Base-by-base conservation (phyloP, 2,329 filamentous ascomycete genomes). In the Apiospora aurea region DNA sequence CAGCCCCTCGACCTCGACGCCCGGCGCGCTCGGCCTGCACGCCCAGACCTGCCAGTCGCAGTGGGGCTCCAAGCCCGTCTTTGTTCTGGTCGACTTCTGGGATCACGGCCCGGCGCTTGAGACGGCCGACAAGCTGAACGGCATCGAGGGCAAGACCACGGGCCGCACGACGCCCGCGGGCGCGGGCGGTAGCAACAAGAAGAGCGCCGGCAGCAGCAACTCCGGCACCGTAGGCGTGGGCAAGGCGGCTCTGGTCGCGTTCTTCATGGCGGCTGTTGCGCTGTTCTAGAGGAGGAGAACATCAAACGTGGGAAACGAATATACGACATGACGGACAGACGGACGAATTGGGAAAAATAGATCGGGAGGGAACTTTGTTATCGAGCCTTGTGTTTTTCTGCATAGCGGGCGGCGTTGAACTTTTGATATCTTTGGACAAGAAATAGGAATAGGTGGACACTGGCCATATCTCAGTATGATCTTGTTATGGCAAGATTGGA, bases 21-120 rank as follows among this genome's bases (percentile, higher is more conserved):
- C 80, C 0, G 93, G 93, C 10, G 83, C 85, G 69, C 78, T 91
- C 57, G 89, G 89, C 61, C 79, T 80, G 67, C 87, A 90, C 38
- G 88, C 89, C 46, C 79, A 83, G 61, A 80, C 80, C 72, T 95
- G 90, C 80, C 82, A 83, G 70, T 78, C 76, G 2, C 82, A 89
- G 73, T 96, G 92, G 85, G 87, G 87, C n/a, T 81, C 83, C 41
- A 84, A 86, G 69, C 93, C 94, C n/a, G 90, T 87, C 3, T 95
- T 94, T 76, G 87, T 94, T 26, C 86, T 96, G 13, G 93, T 96
- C 1, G 94, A 97, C 81, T 96, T 94, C 81, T 95, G 91, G 81
- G 91, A 94, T 79, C 86, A 91, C 72, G 93, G 92, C 0, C 90
- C 92, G 0, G 89, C 92, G 44, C 89, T 96, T 71, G 84, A 86